Evolutionary conservation across 2,329 filamentous ascomycete genomes (phyloP), one percentile per base, ranked within the genome.

Genomic region (Colletotrichum trifolii): DNA sequence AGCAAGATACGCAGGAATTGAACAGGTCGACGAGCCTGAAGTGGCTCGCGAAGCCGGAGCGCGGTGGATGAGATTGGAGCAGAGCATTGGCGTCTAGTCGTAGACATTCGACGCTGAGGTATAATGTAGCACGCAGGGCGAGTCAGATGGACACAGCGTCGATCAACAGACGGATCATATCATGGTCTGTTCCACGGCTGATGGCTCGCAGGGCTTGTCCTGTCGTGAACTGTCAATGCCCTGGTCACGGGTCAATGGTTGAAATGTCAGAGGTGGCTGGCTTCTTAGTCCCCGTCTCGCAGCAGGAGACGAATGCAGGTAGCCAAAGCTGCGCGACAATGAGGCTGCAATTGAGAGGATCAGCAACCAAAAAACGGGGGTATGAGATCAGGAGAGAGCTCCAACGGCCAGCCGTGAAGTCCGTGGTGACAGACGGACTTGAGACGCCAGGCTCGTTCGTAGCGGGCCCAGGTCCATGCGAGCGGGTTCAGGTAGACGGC

Each of bases 161-260:
- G 45, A 50, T 50, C 56, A 48, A 57, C 25, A 15, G 49, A 33
- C 38, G 43, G 45, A 61, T 47, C 50, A 55, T 61, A 50, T 61
- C 50, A 52, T 61, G 25, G 25, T 25, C 25, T 39, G 61, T 54
- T 54, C n/a, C 52, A 65, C 62, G 42, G 46, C 58, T 13, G 34
- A 52, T 57, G 56, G 62, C 58, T 53, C 53, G n/a, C n/a, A 64
- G 57, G 39, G 43, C 50, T 65, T 62, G 57, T 56, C 57, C 54
- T 65, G 62, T 8, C 40, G 57, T 65, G 62, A 43, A 65, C 39
- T 61, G 57, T 57, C 58, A 42, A 36, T 50, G 42, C 40, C 52
- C 52, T 62, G 39, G 36, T 65, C 33, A 53, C 52, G 25, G 58
- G 62, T 62, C 47, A 57, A 53, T 57, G 36, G 33, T 34, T 40